Percentiles rank a stretch among this genome's conserved stretches.
Evolutionary conservation across 2,329 filamentous ascomycete genomes (phyloP).

Genomic region (Talaromyces sp.): DNA sequence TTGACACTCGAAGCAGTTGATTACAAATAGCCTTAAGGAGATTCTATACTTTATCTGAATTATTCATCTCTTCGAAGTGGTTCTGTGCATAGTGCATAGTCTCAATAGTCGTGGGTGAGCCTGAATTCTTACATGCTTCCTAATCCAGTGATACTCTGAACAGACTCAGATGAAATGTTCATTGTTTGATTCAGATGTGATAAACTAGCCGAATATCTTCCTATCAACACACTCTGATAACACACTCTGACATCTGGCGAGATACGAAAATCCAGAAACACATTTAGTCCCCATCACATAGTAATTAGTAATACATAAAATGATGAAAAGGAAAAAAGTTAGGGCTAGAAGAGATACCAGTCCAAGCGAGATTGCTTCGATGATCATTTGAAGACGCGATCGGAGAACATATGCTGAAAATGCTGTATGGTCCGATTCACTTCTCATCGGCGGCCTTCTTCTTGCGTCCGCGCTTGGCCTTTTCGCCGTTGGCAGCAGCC

Average conservation of each 20-base stretch:
- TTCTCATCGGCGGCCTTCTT: conserved; percentile 13
- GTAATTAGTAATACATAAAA: neutral
- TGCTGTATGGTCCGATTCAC: neutral
- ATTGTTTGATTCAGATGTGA: neutral
- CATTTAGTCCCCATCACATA: neutral
- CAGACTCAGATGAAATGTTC: neutral
- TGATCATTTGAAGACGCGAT: too few species aligned
- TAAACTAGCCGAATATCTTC: neutral
- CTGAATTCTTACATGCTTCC: neutral
- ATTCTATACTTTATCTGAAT: neutral
- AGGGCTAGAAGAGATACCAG: neutral
- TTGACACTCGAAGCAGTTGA: neutral
- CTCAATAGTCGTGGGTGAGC: neutral
- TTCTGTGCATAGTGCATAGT: neutral
- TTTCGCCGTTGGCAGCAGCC: conserved; percentile 12
- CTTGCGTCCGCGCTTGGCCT: conserved; percentile 23
- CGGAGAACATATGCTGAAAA: neutral
- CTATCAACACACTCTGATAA: neutral
- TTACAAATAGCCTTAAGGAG: neutral
- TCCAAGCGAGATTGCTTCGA: neutral
- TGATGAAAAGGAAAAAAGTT: neutral
- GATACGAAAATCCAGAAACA: neutral
- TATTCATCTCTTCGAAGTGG: neutral
- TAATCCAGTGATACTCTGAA: neutral
- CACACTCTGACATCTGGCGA: neutral